Percentiles rank a stretch among this genome's conserved stretches.
Evolutionary conservation across 2,329 filamentous ascomycete genomes (phyloP).

Genomic region (Apiospora sp.): DNA sequence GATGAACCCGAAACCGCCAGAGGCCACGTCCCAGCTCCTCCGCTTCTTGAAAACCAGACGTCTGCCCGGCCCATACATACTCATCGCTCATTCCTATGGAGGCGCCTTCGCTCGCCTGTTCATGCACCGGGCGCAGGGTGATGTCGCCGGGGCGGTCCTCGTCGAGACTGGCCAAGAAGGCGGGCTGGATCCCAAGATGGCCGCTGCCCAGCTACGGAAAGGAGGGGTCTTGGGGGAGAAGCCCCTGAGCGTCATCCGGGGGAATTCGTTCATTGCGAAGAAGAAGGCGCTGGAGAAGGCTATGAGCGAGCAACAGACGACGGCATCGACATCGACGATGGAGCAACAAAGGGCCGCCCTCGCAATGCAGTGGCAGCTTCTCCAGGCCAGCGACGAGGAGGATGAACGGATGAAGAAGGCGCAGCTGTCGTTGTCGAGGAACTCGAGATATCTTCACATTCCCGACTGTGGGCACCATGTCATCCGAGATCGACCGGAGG

Average conservation of each 20-base stretch:
- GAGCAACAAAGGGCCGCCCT: slow-evolving; percentile 23
- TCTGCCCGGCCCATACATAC: slow-evolving; percentile 35
- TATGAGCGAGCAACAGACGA: too few relatives aligned
- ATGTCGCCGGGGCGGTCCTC: slow-evolving; percentile 37
- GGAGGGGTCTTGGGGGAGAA: slow-evolving; percentile 31
- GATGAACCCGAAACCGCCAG: slow-evolving; percentile 27
- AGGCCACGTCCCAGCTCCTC: slow-evolving; percentile 33
- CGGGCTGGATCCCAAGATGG: slow-evolving; percentile 35
- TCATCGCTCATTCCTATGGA: slow-evolving; percentile 42
- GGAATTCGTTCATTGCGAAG: slow-evolving; percentile 36
- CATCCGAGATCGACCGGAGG: slow-evolving; percentile 37
- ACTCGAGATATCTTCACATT: slow-evolving; percentile 34
- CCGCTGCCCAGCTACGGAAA: slow-evolving; percentile 33
- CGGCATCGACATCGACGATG: too few relatives aligned
- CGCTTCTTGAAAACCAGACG: slow-evolving; percentile 29
- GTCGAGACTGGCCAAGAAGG: slow-evolving; percentile 43
- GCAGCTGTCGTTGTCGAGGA: slow-evolving; percentile 36
- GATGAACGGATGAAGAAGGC: slow-evolving; percentile 40
- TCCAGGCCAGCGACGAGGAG: slow-evolving; percentile 33
- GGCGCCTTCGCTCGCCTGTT: slow-evolving; percentile 41
- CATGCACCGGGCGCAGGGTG: slow-evolving; percentile 28
- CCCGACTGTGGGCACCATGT: slow-evolving; percentile 40
- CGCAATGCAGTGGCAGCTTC: slow-evolving; percentile 31
- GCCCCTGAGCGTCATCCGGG: slow-evolving; percentile 39
- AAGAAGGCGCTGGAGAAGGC: slow-evolving; percentile 32